Percentiles rank a stretch among this genome's conserved stretches.
These are phyloP conservation scores for Malus hybrid DNA, from an alignment of 331 rosid genomes.

Conservation along the genomic window DNA sequence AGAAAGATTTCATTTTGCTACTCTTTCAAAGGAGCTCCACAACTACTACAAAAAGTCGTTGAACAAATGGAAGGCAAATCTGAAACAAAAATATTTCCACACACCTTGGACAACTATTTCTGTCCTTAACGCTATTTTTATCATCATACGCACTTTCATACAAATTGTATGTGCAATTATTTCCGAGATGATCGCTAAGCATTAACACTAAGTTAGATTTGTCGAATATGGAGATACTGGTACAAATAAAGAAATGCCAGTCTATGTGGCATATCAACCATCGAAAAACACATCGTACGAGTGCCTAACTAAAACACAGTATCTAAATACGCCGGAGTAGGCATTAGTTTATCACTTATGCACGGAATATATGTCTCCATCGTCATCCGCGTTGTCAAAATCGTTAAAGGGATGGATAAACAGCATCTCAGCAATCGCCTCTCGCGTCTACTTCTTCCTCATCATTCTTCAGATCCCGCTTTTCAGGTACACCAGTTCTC, in stretches of 20 bases:
- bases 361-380: neutral
- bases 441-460: slow-evolving; percentile 62
- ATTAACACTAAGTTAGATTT: too few relatives aligned
- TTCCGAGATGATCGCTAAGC: neutral
- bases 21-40: slow-evolving; percentile 3
- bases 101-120: slow-evolving; percentile 5
- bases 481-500: slow-evolving; percentile 50
- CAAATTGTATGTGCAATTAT: neutral
- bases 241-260: too few relatives aligned
- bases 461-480: slow-evolving; percentile 91
- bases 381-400: slow-evolving; percentile 25
- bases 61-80: slow-evolving; percentile 11
- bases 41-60: neutral
- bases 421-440: slow-evolving; percentile 40
- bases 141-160: neutral
- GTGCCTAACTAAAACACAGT: too few relatives aligned
- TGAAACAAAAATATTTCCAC: slow-evolving; percentile 14
- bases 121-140: slow-evolving; percentile 7
- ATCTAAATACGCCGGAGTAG: too few relatives aligned
- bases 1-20: neutral
- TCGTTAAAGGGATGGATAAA: slow-evolving; percentile 47
- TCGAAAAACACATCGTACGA: too few relatives aligned
- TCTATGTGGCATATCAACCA: too few relatives aligned
- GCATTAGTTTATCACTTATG: too few relatives aligned
- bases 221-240: too few relatives aligned